A percentile compares a stretch with the other conserved stretches of the same genome.
phyloP scores from a whole-genome alignment of 805 yeast genomes.

The Hagleromyces aurorensis region DNA sequence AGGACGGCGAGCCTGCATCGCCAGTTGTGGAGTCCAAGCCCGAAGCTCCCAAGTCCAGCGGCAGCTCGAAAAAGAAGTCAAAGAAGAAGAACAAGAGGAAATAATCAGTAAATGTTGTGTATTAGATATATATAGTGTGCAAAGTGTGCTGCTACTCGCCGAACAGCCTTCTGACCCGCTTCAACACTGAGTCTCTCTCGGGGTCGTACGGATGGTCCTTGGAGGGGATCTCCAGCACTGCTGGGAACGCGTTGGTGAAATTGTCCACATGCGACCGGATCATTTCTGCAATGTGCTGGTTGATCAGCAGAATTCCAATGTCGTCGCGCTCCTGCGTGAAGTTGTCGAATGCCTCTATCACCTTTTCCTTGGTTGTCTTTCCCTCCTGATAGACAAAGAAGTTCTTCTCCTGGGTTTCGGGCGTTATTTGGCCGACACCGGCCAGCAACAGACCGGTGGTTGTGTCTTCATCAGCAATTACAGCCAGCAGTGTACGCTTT shows the following conservation, averaged over 20 bases:
- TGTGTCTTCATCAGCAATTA: constrained; percentile 96
- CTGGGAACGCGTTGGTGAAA: constrained; percentile 89
- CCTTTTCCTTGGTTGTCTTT: constrained; percentile 68
- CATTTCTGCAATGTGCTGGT: constrained; percentile 89
- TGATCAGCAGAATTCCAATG: constrained; percentile 85
- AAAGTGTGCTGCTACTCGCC: constrained; percentile 54
- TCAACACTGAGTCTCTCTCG: constrained; percentile 90
- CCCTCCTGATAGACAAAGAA: constrained; percentile 71
- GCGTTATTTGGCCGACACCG: constrained; percentile 79
- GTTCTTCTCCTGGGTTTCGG: constrained; percentile 52
- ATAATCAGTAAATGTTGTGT: constrained; percentile 4
- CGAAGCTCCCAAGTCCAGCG: constrained; percentile 3
- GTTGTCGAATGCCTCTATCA: constrained; percentile 64
- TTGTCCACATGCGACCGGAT: constrained; percentile 77
- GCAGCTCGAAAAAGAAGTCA: constrained; percentile 28
- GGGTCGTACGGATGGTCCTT: constrained; percentile 99
- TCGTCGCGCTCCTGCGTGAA: constrained; percentile 75
- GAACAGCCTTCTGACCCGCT: constrained; percentile 89
- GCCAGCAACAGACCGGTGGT: constrained; percentile 94
- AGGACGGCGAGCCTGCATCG: constrained; percentile 2
- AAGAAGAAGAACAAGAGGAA: constrained; percentile 23
- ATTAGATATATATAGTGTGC: constrained; percentile 2
- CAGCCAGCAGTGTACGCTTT: constrained; percentile 80
- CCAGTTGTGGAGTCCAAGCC: constrained; percentile 3
- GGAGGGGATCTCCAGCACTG: constrained; percentile 92